Base-by-base conservation (phyloP, 2,329 filamentous ascomycete species). In the Eutypella sp. region DNA sequence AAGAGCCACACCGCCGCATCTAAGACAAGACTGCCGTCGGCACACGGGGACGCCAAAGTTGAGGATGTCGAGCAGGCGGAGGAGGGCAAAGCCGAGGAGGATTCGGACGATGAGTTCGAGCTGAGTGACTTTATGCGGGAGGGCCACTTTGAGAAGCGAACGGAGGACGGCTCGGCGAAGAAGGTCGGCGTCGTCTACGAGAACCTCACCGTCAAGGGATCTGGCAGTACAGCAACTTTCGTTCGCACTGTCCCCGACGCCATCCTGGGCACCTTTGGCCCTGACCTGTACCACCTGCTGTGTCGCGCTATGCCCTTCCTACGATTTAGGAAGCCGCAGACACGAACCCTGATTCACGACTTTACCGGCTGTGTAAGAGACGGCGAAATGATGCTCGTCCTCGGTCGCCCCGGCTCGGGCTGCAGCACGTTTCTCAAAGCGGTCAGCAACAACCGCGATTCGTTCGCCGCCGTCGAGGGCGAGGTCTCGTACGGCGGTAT, bases 151-250 rank as follows among this genome's bases (percentile, higher is more conserved):
- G 87, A 90, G 65, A 88, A 85, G 61, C 76, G 85, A 11, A 79
- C 78, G 2, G 76, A 82, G 24, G 60, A 66, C 4, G 84, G 81
- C 5, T 85, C 87, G 0, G 77, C 83, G 10, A 93, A 92, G 69
- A 87, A 84, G 57, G 79, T 92, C 10, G 87, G 88, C 2, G 84
- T 92, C 1, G 70, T 89, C 1, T 92, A 84, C 72, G 87, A 85
- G 65, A 76, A 87, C 55, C 71, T 92, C 41, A 89, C 81, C 0
- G 87, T 92, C 23, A 83, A 85, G 62, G 87, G 87, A 16, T 69
- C 83, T 7, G 81, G 82, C 36, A 80, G 79, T 11, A 82, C 80
- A 1, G 73, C 84, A 0, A 79, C 79, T 0, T 86, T 87, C 52
- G 85, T 87, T 22, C 80, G 80, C 49, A 89, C 86, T 0, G 67